Evolutionary conservation across 2,329 filamentous ascomycete species (phyloP).

Genomic region (Rhynchosporium graminicola): DNA sequence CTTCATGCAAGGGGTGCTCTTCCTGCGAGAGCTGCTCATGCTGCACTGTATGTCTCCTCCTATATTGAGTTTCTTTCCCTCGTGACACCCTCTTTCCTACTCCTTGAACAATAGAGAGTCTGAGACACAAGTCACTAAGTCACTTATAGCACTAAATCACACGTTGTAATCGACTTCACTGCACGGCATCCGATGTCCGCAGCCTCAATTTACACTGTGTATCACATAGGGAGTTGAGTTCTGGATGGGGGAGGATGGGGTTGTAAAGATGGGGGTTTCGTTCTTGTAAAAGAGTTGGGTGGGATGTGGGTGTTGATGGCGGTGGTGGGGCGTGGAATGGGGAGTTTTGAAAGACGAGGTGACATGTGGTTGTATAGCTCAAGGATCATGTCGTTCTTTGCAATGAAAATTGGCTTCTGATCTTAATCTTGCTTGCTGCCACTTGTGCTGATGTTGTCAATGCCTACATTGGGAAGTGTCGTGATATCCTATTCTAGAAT

Average conservation of each 20-base stretch:
- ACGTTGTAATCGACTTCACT: neutral
- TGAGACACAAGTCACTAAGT: neutral
- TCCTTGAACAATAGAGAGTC: neutral
- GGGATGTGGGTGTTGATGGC: neutral
- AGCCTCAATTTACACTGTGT: no score
- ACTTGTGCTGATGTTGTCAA: no score
- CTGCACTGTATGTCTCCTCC: slow-evolving; percentile 12
- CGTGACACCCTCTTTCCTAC: neutral
- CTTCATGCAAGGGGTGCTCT: slow-evolving; percentile 4
- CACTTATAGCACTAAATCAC: neutral
- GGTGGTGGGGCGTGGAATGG: neutral
- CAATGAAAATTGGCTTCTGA: no score
- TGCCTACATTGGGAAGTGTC: no score
- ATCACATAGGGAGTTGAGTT: neutral
- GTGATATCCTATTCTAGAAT: no score
- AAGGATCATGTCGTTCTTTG: no score
- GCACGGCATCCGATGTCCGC: neutral
- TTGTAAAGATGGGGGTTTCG: no score
- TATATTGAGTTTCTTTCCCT: no score
- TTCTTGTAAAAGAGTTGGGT: neutral
- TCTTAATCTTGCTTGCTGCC: no score
- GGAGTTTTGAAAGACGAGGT: no score
- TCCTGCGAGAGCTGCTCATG: slow-evolving; percentile 15
- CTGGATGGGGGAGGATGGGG: neutral
- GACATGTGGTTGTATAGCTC: no score